Conservation (phyloP, 2,329 filamentous ascomycete species). For the Myriosclerotinia scirpicola region DNA sequence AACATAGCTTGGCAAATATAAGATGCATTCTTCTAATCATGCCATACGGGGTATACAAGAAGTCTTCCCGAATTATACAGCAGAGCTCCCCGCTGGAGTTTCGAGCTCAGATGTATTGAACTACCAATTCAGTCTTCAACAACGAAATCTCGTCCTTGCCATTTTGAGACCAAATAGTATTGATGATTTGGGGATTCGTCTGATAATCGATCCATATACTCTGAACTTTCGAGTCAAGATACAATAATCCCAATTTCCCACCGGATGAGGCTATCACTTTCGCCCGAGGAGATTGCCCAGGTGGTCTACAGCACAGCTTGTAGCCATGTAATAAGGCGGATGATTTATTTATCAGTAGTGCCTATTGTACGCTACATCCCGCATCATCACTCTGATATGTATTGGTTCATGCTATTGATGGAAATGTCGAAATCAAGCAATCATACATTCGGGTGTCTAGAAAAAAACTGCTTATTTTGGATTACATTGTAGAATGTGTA, state of each 20-base stretch:
- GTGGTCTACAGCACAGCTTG: not conserved
- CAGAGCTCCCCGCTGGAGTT: not conserved
- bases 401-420: not conserved
- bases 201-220: not conserved
- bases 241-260: not conserved
- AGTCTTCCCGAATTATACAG: not conserved
- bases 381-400: not conserved
- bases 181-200: not conserved
- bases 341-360: not conserved
- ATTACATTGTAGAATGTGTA: not conserved
- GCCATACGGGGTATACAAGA: too few relatives aligned
- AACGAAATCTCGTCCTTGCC: not conserved
- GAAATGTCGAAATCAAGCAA: not conserved
- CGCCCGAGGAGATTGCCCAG: not conserved
- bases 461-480: not conserved
- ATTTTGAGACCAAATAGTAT: not conserved
- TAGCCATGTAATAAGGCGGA: not conserved
- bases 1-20: too few relatives aligned
- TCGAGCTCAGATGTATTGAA: rapidly evolving
- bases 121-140: not conserved
- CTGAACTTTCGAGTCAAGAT: not conserved
- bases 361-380: not conserved
- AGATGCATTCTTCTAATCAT: too few relatives aligned
- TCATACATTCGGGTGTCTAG: not conserved
- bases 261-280: not conserved